Evolutionary conservation across 2,329 filamentous ascomycete genomes (phyloP).

Genomic region (Diplodia corticola): DNA sequence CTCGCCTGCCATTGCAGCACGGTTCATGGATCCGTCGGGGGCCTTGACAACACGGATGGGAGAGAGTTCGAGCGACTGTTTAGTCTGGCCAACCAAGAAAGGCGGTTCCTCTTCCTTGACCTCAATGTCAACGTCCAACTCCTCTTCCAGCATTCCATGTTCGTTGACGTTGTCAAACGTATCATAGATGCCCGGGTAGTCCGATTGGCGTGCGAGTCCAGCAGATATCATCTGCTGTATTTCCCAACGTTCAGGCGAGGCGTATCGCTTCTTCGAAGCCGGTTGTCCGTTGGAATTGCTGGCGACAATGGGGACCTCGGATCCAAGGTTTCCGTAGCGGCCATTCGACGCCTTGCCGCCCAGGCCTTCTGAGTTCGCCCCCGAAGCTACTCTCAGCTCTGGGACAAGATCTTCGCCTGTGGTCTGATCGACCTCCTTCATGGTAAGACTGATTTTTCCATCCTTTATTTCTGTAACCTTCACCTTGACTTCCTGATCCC

Average conservation of each 20-base stretch:
- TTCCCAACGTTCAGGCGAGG: constrained; percentile 95
- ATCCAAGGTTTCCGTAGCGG: constrained; percentile 55
- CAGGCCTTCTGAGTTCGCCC: constrained; percentile 83
- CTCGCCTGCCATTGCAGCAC: constrained; percentile 92
- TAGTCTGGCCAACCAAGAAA: constrained; percentile 93
- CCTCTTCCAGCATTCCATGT: constrained; percentile 84
- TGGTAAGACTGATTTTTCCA: constrained; percentile 79
- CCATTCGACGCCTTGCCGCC: constrained; percentile 56
- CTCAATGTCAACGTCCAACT: constrained; percentile 97
- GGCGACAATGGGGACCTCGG: constrained; percentile 64
- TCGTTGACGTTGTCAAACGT: constrained; percentile 88
- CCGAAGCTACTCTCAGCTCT: constrained; percentile 75
- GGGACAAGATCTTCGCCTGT: constrained; percentile 82
- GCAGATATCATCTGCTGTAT: constrained; percentile 95
- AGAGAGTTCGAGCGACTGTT: constrained; percentile 90
- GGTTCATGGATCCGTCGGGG: constrained; percentile 95
- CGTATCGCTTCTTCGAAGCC: constrained; percentile 84
- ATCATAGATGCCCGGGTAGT: constrained; percentile 92
- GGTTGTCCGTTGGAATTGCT: constrained; percentile 51
- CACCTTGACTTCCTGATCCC: constrained; percentile 83
- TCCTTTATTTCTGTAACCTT: constrained; percentile 89
- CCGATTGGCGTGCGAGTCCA: constrained; percentile 85
- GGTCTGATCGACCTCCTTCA: constrained; percentile 95
- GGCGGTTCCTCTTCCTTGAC: constrained; percentile 95
- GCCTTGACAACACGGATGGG: constrained; percentile 97